Evolutionary conservation across 495 filamentous ascomycete genomes (phyloP), one percentile per base, ranked within the genome.

Genomic region (Penicillium paradoxum): DNA sequence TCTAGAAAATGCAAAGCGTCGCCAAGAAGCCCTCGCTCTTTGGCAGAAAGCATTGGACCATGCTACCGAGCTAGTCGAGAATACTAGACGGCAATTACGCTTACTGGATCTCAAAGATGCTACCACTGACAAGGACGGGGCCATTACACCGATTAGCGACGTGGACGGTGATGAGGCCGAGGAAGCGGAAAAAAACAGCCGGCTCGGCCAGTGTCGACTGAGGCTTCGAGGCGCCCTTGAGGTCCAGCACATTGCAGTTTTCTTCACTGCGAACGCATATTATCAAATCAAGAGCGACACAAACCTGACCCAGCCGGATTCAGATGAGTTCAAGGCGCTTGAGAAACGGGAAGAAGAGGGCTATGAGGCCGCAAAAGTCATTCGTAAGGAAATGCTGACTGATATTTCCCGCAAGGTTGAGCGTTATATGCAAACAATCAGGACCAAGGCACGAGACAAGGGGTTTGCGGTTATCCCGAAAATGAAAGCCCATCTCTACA

Each of bases 221-320:
- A 79, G 80, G 37, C 75, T 97, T 2, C 80, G 89, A 15, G 68
- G 70, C 33, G 81, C 89, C 17, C 76, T 97, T 3, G 89, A 95
- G 64, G 63, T 95, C 34, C 80, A 91, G 55, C 92, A 97, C 59
- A 81, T 83, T 52, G 89, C 86, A 36, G 74, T 81, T 0, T 97
- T 96, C 66, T 96, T 95, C 65, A 82, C 84, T 15, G 90, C 83
- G 24, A 96, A 90, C 55, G 85, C 81, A 1, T 88, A 86, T 53
- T 96, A 79, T 62, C 87, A 95, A 62, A 83, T 93, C 42, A 96
- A 93, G 59, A 74, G 75, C 0, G 79, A 91, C 46, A 65, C 79
- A 27, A 70, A 77, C n/a, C 63, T 81, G 38, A 87, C 80, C 0
- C 63, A 66, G 17, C 82, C 85, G 4, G 79, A 83, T 9, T 87